A percentile compares a stretch with the other conserved stretches of the same genome.
Conservation (phyloP, 768 basidiomycete genomes). For the Phlebiopsis gigantea region DNA sequence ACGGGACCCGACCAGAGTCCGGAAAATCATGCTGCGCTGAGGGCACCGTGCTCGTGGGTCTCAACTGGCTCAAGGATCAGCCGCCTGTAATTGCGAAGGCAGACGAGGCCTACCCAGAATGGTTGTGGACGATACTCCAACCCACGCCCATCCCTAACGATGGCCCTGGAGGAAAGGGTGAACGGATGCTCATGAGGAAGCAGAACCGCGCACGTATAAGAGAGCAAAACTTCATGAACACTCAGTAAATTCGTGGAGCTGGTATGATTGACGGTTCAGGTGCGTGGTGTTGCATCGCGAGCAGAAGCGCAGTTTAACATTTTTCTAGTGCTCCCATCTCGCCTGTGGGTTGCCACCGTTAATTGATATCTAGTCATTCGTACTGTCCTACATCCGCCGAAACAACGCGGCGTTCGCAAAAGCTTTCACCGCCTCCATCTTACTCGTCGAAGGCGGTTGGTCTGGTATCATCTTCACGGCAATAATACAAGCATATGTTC, state of each 20-base stretch:
- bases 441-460: background rate
- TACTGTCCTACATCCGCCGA: too few species aligned
- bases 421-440: background rate
- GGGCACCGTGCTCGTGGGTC: slow-evolving; percentile 73
- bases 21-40: slow-evolving; percentile 58
- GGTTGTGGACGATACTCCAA: slow-evolving; percentile 79
- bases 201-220: slow-evolving; percentile 68
- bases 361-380: too few species aligned
- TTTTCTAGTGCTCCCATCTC: background rate
- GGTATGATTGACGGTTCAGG: background rate
- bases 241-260: slow-evolving; percentile 39
- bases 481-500: background rate
- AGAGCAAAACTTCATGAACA: slow-evolving; percentile 83
- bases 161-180: slow-evolving; percentile 66
- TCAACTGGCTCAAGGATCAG: slow-evolving; percentile 82
- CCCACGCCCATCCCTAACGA: slow-evolving; percentile 61
- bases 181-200: slow-evolving; percentile 45
- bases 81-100: slow-evolving; percentile 66
- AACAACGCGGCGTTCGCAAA: too few species aligned
- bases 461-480: background rate
- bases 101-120: slow-evolving; percentile 83
- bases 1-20: background rate
- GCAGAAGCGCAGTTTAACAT: background rate
- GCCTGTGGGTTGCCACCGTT: too few species aligned
- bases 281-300: background rate